A percentile compares a stretch with the other conserved stretches of the same genome.
phyloP scores from a whole-genome alignment of 495 filamentous ascomycete species.

The Daldinia caldariorum region DNA sequence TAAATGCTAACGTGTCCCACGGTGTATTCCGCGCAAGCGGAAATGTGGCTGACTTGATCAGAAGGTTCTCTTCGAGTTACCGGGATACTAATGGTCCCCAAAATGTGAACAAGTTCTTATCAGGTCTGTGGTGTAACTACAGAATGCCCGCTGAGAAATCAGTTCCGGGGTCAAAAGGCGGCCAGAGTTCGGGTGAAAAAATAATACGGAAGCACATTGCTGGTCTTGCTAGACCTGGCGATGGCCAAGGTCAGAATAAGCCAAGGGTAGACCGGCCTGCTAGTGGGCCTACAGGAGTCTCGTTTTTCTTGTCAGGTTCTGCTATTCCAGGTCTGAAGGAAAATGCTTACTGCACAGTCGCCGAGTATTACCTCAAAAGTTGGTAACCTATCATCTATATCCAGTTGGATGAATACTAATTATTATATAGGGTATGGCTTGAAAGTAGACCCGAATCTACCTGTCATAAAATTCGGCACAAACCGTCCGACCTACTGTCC shows the following conservation, averaged over 20 bases:
- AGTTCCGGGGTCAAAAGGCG: slow-evolving; percentile 57
- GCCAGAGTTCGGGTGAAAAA: slow-evolving; percentile 21
- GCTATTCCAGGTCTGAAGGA: slow-evolving; percentile 39
- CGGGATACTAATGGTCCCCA: too few species aligned
- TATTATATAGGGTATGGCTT: slow-evolving; percentile 48
- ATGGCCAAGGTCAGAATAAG: slow-evolving; percentile 38
- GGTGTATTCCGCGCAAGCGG: slow-evolving; percentile 55
- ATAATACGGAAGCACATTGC: slow-evolving; percentile 9
- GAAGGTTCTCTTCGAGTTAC: too few species aligned
- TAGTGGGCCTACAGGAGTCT: slow-evolving; percentile 56
- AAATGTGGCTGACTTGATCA: slow-evolving; percentile 43
- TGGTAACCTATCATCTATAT: slow-evolving; percentile 17
- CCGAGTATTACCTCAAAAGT: slow-evolving; percentile 50
- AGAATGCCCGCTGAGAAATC: slow-evolving; percentile 57
- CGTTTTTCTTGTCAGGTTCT: slow-evolving; percentile 55
- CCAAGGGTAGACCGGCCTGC: slow-evolving; percentile 52
- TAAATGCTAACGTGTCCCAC: slow-evolving; percentile 68
- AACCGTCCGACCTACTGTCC: slow-evolving; percentile 71
- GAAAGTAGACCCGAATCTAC: slow-evolving; percentile 51
- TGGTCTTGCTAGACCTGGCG: slow-evolving; percentile 24
- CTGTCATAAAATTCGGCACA: slow-evolving; percentile 75
- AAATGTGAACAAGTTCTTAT: slow-evolving; percentile 60
- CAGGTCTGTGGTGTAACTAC: slow-evolving; percentile 54
- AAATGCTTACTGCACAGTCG: slow-evolving; percentile 44
- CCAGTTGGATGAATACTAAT: slow-evolving; percentile 19